A percentile compares a stretch with the other conserved stretches of the same genome.
Evolutionary conservation across 306 rosid species (phyloP).

Genomic region (Lathyrus aphaca): DNA sequence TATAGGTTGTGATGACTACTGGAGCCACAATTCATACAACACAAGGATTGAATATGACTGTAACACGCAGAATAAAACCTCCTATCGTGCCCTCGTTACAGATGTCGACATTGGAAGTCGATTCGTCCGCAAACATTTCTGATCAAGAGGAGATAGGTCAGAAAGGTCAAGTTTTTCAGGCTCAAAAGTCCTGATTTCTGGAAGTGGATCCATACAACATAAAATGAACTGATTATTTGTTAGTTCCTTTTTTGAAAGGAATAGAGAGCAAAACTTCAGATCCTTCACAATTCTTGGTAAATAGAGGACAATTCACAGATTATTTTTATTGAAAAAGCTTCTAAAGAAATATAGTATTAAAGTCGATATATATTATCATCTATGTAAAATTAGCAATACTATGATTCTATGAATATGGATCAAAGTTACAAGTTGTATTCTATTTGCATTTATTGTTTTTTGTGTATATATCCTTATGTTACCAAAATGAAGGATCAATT

Average conservation of each 20-base stretch:
- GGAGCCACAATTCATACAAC: slow-evolving; percentile 98
- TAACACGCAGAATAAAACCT: slow-evolving; percentile 77
- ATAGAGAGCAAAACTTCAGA: not conserved
- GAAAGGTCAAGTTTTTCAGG: slow-evolving; percentile 57
- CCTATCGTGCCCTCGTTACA: slow-evolving; percentile 74
- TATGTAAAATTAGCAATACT: not conserved
- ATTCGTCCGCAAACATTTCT: slow-evolving; percentile 47
- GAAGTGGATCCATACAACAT: not conserved
- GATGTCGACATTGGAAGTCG: slow-evolving; percentile 50
- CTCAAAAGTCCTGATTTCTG: slow-evolving; percentile 43
- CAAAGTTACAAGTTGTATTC: not conserved
- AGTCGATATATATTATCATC: not conserved
- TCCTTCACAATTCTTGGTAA: slow-evolving; percentile 21
- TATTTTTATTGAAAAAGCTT: slow-evolving; percentile 1
- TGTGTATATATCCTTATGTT: not conserved
- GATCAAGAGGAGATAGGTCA: slow-evolving; percentile 54
- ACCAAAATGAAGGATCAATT: not conserved
- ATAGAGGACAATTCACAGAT: slow-evolving; percentile 7
- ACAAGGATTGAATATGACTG: slow-evolving; percentile 86
- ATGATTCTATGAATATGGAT: not conserved
- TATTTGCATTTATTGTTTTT: not conserved
- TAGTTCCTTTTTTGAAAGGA: slow-evolving; percentile 13
- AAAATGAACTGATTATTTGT: not conserved
- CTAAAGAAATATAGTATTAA: slow-evolving; percentile 1
- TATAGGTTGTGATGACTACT: slow-evolving; percentile 91